Evolutionary conservation across 768 basidiomycete genomes (phyloP), one percentile per base, ranked within the genome.

Genomic region (Boletus rubropictus): DNA sequence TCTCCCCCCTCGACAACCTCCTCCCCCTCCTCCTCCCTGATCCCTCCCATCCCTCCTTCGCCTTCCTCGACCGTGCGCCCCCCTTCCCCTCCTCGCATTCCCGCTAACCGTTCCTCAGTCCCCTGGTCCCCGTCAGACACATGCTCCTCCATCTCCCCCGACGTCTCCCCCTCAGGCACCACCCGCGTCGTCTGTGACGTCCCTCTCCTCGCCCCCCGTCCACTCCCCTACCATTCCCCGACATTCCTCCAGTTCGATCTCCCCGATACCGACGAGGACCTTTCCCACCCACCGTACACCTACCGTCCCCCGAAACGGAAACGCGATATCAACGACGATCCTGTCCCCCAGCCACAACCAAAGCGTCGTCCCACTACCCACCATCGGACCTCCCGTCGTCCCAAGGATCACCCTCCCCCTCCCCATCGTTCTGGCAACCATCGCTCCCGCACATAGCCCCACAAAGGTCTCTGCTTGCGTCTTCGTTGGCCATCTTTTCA

Each of bases 261-360:
- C 20, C 84, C 84, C 0, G 82, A 83, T 66, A 67, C 78, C 7
- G 81, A 83, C 65, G 79, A 83, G 58, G 82, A 85, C 59, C 75
- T 84, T 34, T 84, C 84, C 0, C 78, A 78, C 52, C 80, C 84
- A 7, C 84, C 83, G 0, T 84, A 84, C 69, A 81, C 69, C n/a
- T 66, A 65, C 54, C 65, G 74, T 59, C 67, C 71, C n/a, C 46
- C 67, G 4, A 83, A 82, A 55, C 78, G 82, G 39, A 82, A 80
- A 55, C 78, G 78, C 28, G 51, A 59, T 22, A 50, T 14, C 0
- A 47, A 54, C 42, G 50, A 54, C 37, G 46, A 39, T 35, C 38
- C 32, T 17, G 46, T 46, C 46, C 53, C 57, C 24, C 48, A 53
- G 33, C 38, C 51, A 8, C 52, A 29, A 15, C 7, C 58, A 14